Percentiles rank a stretch among this genome's conserved stretches.
Evolutionary conservation across 73 alveolate species (phyloP).

Genomic region (Blepharisma japonicum): DNA sequence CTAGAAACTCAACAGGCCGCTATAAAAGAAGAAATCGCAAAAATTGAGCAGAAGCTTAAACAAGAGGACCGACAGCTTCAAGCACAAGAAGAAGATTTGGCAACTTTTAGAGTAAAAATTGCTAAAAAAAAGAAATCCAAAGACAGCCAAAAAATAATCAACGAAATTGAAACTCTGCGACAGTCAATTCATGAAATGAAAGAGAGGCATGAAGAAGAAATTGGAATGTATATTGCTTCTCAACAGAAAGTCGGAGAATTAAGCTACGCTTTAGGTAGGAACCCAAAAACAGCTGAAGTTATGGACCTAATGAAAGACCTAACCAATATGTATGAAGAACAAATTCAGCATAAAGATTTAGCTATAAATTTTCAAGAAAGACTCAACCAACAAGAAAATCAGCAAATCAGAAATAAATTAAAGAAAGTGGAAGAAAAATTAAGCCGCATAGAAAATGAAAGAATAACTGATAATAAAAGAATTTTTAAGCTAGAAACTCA

Average conservation of each 20-base stretch:
- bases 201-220: neutral
- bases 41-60: neutral
- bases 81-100: conserved; percentile 24
- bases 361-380: neutral
- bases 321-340: conserved; percentile 12
- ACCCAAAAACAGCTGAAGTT: neutral
- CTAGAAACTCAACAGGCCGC: neutral
- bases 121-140: neutral
- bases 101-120: conserved; percentile 3
- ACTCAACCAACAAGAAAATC: neutral
- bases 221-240: neutral
- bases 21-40: neutral
- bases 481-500: conserved; percentile 1
- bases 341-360: neutral
- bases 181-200: neutral
- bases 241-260: neutral
- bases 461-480: conserved; percentile 2
- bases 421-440: neutral
- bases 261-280: neutral
- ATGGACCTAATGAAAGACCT: conserved; percentile 13
- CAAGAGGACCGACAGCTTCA: neutral
- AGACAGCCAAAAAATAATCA: neutral
- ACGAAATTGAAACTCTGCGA: neutral
- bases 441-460: conserved; percentile 1
- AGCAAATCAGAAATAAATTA: neutral